Evolutionary conservation across 768 basidiomycete genomes (phyloP).

Genomic region (Mycena leptocephala): DNA sequence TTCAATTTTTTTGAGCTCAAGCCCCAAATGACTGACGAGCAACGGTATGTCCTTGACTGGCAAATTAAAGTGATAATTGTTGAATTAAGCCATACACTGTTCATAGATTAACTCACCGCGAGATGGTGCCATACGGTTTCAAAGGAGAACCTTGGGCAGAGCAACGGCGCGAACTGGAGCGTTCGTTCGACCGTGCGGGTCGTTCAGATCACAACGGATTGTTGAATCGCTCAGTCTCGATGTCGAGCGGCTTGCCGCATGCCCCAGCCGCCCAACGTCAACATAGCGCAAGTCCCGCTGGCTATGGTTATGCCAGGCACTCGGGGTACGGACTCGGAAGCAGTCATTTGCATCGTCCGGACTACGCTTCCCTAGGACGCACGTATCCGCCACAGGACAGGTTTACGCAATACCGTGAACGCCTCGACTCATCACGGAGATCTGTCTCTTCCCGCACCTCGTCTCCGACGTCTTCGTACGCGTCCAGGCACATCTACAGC

Average conservation of each 20-base stretch:
- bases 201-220: conserved; percentile 8
- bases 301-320: neutral
- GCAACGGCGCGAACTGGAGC: conserved; percentile 47
- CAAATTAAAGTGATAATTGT: neutral
- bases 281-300: neutral
- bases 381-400: conserved; percentile 18
- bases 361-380: conserved; percentile 4
- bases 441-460: conserved; percentile 10
- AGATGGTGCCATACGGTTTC: conserved; percentile 49
- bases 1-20: neutral
- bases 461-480: neutral
- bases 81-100: neutral
- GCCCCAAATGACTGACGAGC: conserved; percentile 17
- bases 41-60: conserved; percentile 6
- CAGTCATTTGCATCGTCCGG: neutral
- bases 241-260: conserved; percentile 25
- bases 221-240: conserved; percentile 9
- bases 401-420: conserved; percentile 12
- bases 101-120: conserved; percentile 35
- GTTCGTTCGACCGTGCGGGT: conserved; percentile 35
- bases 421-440: neutral
- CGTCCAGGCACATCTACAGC: conserved; percentile 1
- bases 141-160: conserved; percentile 49
- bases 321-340: conserved; percentile 26
- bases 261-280: conserved; percentile 1